Base-by-base conservation (phyloP, 208 protist genomes). In the Trypanosoma brucei region DNA sequence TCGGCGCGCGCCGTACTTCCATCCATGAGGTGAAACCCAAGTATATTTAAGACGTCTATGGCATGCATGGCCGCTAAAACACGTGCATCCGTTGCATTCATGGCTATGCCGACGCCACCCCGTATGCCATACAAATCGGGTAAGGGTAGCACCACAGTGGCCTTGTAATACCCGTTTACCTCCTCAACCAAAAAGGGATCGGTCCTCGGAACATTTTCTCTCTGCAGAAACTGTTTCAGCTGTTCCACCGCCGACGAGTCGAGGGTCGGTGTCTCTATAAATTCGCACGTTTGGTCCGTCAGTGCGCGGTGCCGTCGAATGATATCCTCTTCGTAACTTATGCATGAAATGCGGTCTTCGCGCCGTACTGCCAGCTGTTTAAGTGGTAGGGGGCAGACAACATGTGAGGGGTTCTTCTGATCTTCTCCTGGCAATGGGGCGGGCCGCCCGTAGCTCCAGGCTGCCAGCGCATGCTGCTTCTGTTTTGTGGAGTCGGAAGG, bases 21-120 rank as follows among this genome's bases (percentile, higher is more conserved):
- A 39, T 3, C 7, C 22, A 59, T 58, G 11, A 75, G 50, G 37
- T 52, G 40, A 8, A 91, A 51, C n/a, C 78, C 82, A 55, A 95
- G 75, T 35, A 57, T 22, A 45, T 73, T 68, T 3, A 92, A 71
- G 14, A 89, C 75, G 66, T 95, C 86, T 13, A 95, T 70, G 0
- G 90, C 86, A 65, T 95, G 90, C 84, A 92, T 93, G 2, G 86
- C 82, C 3, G 90, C 86, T 0, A 95, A 71, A 3, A 71, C 65
- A 51, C 79, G 56, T 9, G 90, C 86, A 30, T 91, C 83, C 8
- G 53, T 40, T 8, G 65, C 67, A 34, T 59, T 84, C 53, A 61
- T 45, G 11, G 81, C 84, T 42, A 95, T 71, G 30, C 90, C 90
- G 5, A 95, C 79, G 7, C 86, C 90, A 37, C 90, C 90, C 14